phyloP scores from a whole-genome alignment of 2,329 filamentous ascomycete species.

The Aspergillus cejpii region DNA sequence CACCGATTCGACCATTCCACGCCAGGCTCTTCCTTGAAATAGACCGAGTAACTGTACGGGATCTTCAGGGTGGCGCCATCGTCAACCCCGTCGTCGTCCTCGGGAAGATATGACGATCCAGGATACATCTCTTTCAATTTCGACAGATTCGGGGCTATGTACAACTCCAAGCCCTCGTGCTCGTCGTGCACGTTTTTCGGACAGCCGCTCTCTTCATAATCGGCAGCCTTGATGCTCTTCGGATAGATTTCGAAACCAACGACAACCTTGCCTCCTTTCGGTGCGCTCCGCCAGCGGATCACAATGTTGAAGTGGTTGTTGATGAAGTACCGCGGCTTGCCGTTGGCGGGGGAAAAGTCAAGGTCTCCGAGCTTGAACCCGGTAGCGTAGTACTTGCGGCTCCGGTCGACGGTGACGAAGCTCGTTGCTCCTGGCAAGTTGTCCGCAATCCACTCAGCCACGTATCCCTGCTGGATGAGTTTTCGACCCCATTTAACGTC shows the following conservation, averaged over 20 bases:
- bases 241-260: conserved; percentile 87
- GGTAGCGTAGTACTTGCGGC: conserved; percentile 77
- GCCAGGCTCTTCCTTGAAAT: conserved; percentile 74
- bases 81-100: conserved; percentile 52
- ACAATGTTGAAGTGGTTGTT: conserved; percentile 87
- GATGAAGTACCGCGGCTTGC: conserved; percentile 62
- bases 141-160: conserved; percentile 58
- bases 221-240: conserved; percentile 65
- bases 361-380: conserved; percentile 83
- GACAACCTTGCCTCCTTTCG: conserved; percentile 68
- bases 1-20: conserved; percentile 79
- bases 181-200: conserved; percentile 60
- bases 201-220: conserved; percentile 59
- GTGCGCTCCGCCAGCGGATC: conserved; percentile 66
- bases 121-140: conserved; percentile 50
- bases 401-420: conserved; percentile 80
- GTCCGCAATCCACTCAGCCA: conserved; percentile 91
- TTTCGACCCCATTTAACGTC: conserved; percentile 63
- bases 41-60: conserved; percentile 83
- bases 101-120: conserved; percentile 54
- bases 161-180: conserved; percentile 61
- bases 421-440: conserved; percentile 83
- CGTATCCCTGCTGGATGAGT: conserved; percentile 70
- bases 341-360: conserved; percentile 55
- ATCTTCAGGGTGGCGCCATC: conserved; percentile 63